These are phyloP conservation scores for Fusarium tupiense DNA, from an alignment of 2,329 filamentous ascomycete species.

Conservation along the genomic window DNA sequence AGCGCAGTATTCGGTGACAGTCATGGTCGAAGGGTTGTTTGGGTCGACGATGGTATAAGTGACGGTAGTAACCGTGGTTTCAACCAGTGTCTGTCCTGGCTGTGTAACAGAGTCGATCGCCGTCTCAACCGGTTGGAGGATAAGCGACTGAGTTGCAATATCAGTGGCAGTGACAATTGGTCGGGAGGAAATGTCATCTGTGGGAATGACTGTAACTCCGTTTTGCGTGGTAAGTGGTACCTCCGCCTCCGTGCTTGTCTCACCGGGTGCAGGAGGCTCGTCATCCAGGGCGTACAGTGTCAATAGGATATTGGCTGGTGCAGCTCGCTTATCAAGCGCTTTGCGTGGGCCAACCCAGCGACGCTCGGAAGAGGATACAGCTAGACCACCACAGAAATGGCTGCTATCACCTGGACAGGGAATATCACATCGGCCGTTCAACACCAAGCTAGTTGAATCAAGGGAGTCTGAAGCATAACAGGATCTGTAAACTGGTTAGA, in stretches of 20 bases:
- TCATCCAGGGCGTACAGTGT: background rate
- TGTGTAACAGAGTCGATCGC: background rate
- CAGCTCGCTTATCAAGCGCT: background rate
- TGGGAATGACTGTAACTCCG: background rate
- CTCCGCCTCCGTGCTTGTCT: background rate
- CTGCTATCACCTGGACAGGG: background rate
- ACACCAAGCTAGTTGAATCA: background rate
- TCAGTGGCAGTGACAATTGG: rapidly evolving
- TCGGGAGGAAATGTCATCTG: rapidly evolving
- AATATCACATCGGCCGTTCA: background rate
- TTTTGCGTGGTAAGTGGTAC: background rate
- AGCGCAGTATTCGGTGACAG: background rate
- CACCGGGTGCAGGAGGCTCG: rapidly evolving
- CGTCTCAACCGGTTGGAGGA: background rate
- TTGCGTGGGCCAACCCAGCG: background rate
- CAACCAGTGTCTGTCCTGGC: background rate
- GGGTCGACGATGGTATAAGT: background rate
- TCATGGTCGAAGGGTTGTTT: background rate
- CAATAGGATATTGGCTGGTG: background rate
- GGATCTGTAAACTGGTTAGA: background rate
- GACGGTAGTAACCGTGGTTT: background rate
- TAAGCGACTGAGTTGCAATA: rapidly evolving
- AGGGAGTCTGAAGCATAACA: background rate
- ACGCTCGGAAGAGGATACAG: background rate
- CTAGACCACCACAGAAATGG: background rate